Evolutionary conservation across 2,329 filamentous ascomycete species (phyloP).

Genomic region (Chaetomium sp.): DNA sequence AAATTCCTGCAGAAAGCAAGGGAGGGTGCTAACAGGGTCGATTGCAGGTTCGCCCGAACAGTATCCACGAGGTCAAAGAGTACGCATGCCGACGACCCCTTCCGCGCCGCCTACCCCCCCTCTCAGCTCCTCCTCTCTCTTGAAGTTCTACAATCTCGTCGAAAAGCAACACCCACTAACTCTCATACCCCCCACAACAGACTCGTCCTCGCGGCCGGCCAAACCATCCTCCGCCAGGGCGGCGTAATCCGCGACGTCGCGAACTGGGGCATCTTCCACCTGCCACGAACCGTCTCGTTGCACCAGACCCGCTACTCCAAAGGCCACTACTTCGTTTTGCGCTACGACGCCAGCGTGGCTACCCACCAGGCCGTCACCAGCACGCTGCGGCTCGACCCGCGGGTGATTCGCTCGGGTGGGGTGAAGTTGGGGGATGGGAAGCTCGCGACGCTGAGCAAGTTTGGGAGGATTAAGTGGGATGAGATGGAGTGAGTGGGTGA

Average conservation of each 20-base stretch:
- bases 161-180: neutral
- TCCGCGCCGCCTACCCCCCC: conserved; percentile 22
- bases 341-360: conserved; percentile 72
- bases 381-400: conserved; percentile 76
- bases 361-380: conserved; percentile 69
- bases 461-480: conserved; percentile 46
- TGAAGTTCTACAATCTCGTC: neutral
- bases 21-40: conserved; percentile 8
- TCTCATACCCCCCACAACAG: conserved; percentile 37
- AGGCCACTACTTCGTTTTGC: conserved; percentile 97
- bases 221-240: conserved; percentile 71
- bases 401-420: conserved; percentile 79
- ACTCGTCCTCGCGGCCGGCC: conserved; percentile 80
- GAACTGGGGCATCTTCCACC: conserved; percentile 91
- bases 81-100: conserved; percentile 38
- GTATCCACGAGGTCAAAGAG: conserved; percentile 90
- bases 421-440: conserved; percentile 86
- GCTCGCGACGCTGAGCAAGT: conserved; percentile 57
- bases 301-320: conserved; percentile 77
- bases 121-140: conserved; percentile 8
- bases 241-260: conserved; percentile 87
- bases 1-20: neutral
- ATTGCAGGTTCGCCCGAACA: conserved; percentile 80
- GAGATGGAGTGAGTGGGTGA: conserved; percentile 22
- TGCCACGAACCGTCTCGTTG: conserved; percentile 71